These are phyloP conservation scores for Carex parvula DNA, from an alignment of 176 grass and related monocot genomes.

Conservation along the genomic window DNA sequence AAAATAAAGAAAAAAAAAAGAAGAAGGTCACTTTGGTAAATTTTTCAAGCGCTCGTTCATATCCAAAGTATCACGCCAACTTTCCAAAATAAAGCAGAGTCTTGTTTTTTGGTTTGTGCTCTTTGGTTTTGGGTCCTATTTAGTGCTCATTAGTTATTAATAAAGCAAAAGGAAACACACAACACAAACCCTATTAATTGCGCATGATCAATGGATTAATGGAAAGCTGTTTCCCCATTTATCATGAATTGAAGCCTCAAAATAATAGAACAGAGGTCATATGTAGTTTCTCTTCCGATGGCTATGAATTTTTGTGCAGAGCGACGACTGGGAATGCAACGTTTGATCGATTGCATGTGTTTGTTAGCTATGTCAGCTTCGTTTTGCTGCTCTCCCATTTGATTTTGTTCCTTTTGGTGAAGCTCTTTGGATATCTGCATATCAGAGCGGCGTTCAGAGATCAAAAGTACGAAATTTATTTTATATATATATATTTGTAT, in stretches of 20 bases:
- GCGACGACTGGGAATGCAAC: constrained; percentile 13
- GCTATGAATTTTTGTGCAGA: constrained; percentile 11
- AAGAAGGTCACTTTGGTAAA: constrained; percentile 16
- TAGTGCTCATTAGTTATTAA: constrained; percentile 19
- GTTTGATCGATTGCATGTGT: constrained; percentile 34
- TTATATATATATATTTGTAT: neutral
- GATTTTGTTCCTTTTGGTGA: constrained; percentile 55
- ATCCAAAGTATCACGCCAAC: constrained; percentile 21
- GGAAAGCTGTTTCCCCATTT: neutral
- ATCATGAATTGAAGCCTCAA: neutral
- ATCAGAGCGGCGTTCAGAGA: constrained; percentile 3
- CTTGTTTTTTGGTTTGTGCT: neutral
- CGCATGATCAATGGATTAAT: constrained; percentile 37
- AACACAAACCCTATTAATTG: neutral
- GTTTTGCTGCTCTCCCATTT: constrained; percentile 56
- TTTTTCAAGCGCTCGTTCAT: neutral
- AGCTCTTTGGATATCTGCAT: constrained; percentile 43
- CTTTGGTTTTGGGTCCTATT: neutral
- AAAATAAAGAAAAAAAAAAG: too few species aligned
- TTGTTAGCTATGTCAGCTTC: constrained; percentile 30
- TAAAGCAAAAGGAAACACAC: constrained; percentile 28
- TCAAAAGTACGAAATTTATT: constrained; percentile 26
- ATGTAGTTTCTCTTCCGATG: constrained; percentile 40
- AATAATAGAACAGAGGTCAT: neutral
- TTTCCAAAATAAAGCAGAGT: constrained; percentile 31